Evolutionary conservation across 2,329 filamentous ascomycete species (phyloP), one percentile per base, ranked within the genome.

Genomic region (Pyrenophora tritici-repentis): DNA sequence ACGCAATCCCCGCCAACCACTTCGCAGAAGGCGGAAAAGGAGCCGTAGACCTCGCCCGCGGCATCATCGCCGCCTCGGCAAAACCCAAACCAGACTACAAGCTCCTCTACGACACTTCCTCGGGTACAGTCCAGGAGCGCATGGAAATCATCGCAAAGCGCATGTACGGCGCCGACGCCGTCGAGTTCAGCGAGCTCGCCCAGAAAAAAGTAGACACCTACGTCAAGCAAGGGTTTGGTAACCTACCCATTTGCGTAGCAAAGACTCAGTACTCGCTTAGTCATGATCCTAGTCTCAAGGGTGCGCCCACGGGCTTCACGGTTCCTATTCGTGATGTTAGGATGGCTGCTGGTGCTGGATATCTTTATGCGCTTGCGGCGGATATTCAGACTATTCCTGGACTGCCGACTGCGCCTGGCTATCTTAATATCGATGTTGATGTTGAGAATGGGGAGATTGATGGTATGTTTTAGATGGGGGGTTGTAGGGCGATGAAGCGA

Each of bases 321-420:
- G 86, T 99, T 5, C 94, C 94, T 2, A 96, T 99, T 64, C 82
- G 93, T 53, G 94, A 99, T 71, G 93, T 99, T 33, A 83, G 92
- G 56, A 86, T 99, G 82, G 94, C 94, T 22, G 92, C 92, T 53
- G 94, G 94, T 69, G 94, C 91, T 56, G 94, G 94, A 57, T 61
- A 68, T 56, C 61, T 88, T 46, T 97, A 96, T 66, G 94, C 94
- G 6, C 83, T 97, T 55, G 94, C 94, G 46, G 94, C 94, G 12
- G 94, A 99, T 70, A 97, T 99, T 61, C 94, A 97, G 80, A 99
- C 94, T 1, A 99, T 99, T 59, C 94, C 94, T 12, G 94, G 94
- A 55, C 80, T 99, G 59, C 93, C 93, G 8, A 97, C 94, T 7
- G 93, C 93, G 16, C 94, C 93, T 7, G 94, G 94, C 9, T 97